Base-by-base conservation (phyloP, 2,329 filamentous ascomycete species). In the Colletotrichum trifolii region DNA sequence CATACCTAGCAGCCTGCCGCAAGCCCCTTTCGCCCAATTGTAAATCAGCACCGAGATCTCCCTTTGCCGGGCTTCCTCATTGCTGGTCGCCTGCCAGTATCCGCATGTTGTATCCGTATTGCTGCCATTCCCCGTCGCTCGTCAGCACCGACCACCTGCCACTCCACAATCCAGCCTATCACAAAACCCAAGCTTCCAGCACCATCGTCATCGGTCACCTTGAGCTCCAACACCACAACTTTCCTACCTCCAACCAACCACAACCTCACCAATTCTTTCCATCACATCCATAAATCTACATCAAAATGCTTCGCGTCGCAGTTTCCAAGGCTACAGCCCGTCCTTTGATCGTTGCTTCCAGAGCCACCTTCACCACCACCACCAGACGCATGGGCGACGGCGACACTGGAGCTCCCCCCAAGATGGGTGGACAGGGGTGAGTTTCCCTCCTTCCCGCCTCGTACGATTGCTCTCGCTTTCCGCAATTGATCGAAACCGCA, bases 231-330 rank as follows among this genome's bases (percentile, higher is more conserved):
- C 54, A 39, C 7, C 15, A 46, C 55, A 17, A 46, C 49, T 46
- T 58, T 58, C n/a, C 43, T 17, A n/a, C 43, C 17, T 42, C 34
- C 53, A 48, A 47, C 38, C 38, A 54, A 47, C 33, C 60, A 33
- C 40, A 60, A 55, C 42, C 33, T 48, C 52, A 17, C 25, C 55
- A 35, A 25, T 47, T 57, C 47, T 45, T 54, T 60, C 54, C 34
- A 67, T 62, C 43, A 64, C 60, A 64, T 52, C 45, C 40, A 47
- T 60, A 68, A 67, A 65, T 49, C 50, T 64, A 60, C 36, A 54
- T 64, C 75, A 78, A 61, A 61, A 94, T 94, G 91, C 85, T 92
- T 74, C 89, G 90, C 76, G 87, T 89, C 76, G 79, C 85, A 71
- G 77, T 89, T 74, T 76, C 81, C 77, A 86, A 87, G 78, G 79